A percentile compares a stretch with the other conserved stretches of the same genome.
Conservation (phyloP, 192 early-diverging fungal genomes). For the Backusella psychrophila region DNA sequence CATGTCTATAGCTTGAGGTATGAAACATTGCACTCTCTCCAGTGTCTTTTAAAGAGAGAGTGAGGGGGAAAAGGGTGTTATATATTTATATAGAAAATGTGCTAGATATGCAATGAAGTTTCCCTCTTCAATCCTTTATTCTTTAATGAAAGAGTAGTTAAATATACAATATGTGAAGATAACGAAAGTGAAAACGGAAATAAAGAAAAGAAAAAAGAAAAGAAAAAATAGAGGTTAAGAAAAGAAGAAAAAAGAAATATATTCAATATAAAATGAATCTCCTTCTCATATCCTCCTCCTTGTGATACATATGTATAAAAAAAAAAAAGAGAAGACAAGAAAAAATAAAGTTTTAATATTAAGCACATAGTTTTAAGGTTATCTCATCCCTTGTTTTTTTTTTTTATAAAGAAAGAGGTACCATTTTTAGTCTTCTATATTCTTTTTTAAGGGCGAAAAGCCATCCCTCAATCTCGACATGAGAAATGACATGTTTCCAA, state of each 20-base stretch:
- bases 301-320: neutral
- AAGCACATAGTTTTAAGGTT: neutral
- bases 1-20: neutral
- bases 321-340: neutral
- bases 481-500: neutral
- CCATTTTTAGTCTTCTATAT: neutral
- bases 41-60: neutral
- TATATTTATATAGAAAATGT: neutral
- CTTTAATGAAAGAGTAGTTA: neutral
- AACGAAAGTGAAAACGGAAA: neutral
- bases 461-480: slow-evolving; percentile 3
- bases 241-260: neutral
- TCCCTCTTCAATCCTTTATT: neutral
- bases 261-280: slow-evolving; percentile 1
- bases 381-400: neutral
- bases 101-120: neutral
- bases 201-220: neutral
- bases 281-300: neutral
- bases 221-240: neutral
- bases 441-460: neutral
- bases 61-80: neutral
- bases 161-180: neutral
- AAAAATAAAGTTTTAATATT: neutral
- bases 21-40: neutral
- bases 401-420: neutral